These are phyloP conservation scores for Heritiera fomes DNA, from an alignment of 345 rosid species.

Conservation along the genomic window DNA sequence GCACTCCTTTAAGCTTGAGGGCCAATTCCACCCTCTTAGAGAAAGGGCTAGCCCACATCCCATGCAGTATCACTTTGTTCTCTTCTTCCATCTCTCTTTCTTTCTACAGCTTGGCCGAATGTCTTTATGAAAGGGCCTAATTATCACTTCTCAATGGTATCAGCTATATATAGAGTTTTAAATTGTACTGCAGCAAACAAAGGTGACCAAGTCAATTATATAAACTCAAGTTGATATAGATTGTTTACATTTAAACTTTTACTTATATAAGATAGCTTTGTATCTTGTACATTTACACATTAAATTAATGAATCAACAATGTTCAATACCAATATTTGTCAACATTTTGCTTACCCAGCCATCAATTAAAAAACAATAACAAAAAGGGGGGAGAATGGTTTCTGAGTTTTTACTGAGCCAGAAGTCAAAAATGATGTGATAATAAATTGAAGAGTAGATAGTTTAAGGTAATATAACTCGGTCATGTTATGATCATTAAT, in stretches of 20 bases:
- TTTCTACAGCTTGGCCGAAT: no score
- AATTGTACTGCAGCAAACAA: no score
- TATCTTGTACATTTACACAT: no score
- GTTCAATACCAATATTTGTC: no score
- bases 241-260: no score
- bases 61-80: constrained; percentile 37
- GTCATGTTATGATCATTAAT: background rate
- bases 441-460: background rate
- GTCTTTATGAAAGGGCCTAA: no score
- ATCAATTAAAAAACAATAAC: background rate
- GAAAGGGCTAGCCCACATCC: constrained; percentile 33
- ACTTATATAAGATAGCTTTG: no score
- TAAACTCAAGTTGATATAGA: no score
- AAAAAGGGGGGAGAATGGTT: background rate
- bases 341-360: background rate
- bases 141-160: no score
- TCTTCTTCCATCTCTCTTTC: constrained; percentile 27
- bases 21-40: constrained; percentile 41
- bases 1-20: constrained; percentile 41
- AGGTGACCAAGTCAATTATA: no score
- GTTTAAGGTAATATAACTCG: background rate
- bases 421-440: background rate
- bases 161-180: no score
- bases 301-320: no score
- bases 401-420: background rate